Conservation (phyloP, 1,139 yeast species). For the Debaryomycetaceae sp. region DNA sequence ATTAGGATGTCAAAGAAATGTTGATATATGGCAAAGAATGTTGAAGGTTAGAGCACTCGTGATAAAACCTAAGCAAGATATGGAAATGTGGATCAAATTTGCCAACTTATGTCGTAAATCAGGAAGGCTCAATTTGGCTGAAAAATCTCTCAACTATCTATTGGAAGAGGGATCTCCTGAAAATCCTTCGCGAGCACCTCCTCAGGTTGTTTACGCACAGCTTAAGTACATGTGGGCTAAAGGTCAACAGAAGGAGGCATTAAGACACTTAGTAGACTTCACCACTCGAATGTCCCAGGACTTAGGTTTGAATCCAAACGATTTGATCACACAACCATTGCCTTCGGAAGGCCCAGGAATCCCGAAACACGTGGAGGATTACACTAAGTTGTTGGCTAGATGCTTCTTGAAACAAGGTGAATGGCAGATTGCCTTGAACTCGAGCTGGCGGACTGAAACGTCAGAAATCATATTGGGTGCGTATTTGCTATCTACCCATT, state of each 20-base stretch:
- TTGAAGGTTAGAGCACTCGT: constrained; percentile 90
- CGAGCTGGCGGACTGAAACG: constrained; percentile 78
- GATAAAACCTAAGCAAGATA: constrained; percentile 91
- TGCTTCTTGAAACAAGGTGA: constrained; percentile 97
- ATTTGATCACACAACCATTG: constrained; percentile 82
- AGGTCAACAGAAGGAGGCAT: constrained; percentile 84
- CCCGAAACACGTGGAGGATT: constrained; percentile 74
- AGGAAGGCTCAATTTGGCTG: constrained; percentile 88
- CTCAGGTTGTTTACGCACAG: constrained; percentile 96
- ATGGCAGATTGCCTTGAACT: constrained; percentile 86
- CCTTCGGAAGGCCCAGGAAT: constrained; percentile 75
- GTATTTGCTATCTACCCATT: constrained; percentile 88
- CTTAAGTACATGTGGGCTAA: constrained; percentile 96
- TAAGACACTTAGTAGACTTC: constrained; percentile 81
- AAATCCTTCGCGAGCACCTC: constrained; percentile 79
- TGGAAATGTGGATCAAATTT: constrained; percentile 98
- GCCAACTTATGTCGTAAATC: constrained; percentile 95
- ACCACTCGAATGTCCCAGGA: constrained; percentile 90
- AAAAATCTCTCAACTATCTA: constrained; percentile 78
- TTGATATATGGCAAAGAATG: constrained; percentile 97
- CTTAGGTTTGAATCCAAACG: constrained; percentile 74
- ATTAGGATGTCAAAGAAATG: constrained; percentile 92
- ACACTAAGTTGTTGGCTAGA: constrained; percentile 84
- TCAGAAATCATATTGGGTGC: constrained; percentile 84
- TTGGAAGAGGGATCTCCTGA: constrained; percentile 59